Percentiles rank a stretch among this genome's conserved stretches.
phyloP scores from a whole-genome alignment of 345 rosid species.

The Aquilaria malaccensis region DNA sequence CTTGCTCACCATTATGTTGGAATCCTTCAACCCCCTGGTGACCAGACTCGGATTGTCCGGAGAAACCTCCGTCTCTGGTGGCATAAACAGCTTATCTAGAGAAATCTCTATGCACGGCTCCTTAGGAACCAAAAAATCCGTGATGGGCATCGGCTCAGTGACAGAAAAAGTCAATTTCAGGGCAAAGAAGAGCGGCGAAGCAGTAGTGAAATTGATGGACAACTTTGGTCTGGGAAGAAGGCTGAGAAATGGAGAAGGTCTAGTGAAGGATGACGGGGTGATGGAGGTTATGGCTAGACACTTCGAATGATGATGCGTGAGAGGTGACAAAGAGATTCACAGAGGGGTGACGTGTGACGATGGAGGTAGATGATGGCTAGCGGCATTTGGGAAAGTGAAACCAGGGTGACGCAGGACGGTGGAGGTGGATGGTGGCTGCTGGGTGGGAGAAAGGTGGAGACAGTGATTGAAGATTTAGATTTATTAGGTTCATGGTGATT shows the following conservation, averaged over 20 bases:
- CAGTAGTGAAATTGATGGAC: background rate
- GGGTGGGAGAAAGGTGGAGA: too few species aligned
- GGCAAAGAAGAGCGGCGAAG: slow-evolving; percentile 11
- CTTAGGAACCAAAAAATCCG: slow-evolving; percentile 19
- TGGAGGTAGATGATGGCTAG: too few species aligned
- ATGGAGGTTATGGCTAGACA: too few species aligned
- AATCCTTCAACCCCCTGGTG: slow-evolving; percentile 70
- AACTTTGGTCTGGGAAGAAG: slow-evolving; percentile 25
- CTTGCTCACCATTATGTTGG: slow-evolving; percentile 35
- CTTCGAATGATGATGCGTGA: too few species aligned
- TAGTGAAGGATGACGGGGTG: slow-evolving; percentile 17
- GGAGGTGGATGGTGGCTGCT: too few species aligned
- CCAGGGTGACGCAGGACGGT: too few species aligned
- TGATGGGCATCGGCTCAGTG: slow-evolving; percentile 44
- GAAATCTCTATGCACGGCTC: slow-evolving; percentile 34
- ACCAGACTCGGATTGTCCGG: slow-evolving; percentile 25
- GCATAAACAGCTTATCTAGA: slow-evolving; percentile 67
- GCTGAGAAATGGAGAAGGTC: slow-evolving; percentile 19
- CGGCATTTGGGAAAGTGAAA: too few species aligned
- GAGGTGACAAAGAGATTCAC: too few species aligned
- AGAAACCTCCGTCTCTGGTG: slow-evolving; percentile 70
- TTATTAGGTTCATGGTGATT: too few species aligned
- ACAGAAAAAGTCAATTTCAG: slow-evolving; percentile 37
- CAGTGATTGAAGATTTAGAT: too few species aligned
- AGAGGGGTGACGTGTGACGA: too few species aligned